A percentile compares a stretch with the other conserved stretches of the same genome.
phyloP scores from a whole-genome alignment of 2,329 filamentous ascomycete genomes.

The Talaromyces sp. region DNA sequence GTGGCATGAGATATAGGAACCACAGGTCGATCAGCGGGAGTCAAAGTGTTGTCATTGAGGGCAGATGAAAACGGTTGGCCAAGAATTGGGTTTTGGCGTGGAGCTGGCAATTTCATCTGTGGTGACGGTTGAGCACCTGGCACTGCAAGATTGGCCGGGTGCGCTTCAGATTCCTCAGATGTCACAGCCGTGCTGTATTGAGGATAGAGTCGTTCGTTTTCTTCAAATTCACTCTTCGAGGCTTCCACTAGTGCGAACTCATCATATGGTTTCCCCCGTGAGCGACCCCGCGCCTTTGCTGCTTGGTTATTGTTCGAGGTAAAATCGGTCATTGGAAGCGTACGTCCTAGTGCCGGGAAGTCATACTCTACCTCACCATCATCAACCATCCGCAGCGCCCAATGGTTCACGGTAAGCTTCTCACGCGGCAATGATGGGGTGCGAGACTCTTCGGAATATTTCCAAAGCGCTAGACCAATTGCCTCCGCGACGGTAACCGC shows the following conservation, averaged over 20 bases:
- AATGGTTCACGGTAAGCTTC: slow-evolving; percentile 63
- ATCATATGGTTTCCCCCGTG: slow-evolving; percentile 66
- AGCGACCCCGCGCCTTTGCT: slow-evolving; percentile 55
- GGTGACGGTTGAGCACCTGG: slow-evolving; percentile 24
- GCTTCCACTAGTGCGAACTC: slow-evolving; percentile 68
- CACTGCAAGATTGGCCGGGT: slow-evolving; percentile 21
- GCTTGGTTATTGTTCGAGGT: slow-evolving; percentile 69
- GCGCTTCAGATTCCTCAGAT: slow-evolving; percentile 34
- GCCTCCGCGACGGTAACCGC: slow-evolving; percentile 63
- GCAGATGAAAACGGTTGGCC: slow-evolving; percentile 51
- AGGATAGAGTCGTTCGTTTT: slow-evolving; percentile 62
- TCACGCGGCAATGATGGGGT: slow-evolving; percentile 56
- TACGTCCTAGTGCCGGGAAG: slow-evolving; percentile 62
- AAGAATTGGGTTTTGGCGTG: slow-evolving; percentile 45
- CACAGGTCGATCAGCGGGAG: slow-evolving; percentile 49
- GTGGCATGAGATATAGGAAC: slow-evolving; percentile 50
- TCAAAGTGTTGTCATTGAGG: slow-evolving; percentile 48
- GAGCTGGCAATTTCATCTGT: slow-evolving; percentile 26
- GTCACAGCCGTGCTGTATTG: slow-evolving; percentile 45
- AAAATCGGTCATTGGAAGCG: slow-evolving; percentile 63
- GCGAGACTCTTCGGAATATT: slow-evolving; percentile 61
- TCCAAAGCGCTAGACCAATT: slow-evolving; percentile 65
- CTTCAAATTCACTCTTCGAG: slow-evolving; percentile 55
- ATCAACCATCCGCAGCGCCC: slow-evolving; percentile 69
- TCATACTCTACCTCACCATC: slow-evolving; percentile 69